Conservation (phyloP, 371 early-diverging fungal species). For the Haplosporangium sp. region DNA sequence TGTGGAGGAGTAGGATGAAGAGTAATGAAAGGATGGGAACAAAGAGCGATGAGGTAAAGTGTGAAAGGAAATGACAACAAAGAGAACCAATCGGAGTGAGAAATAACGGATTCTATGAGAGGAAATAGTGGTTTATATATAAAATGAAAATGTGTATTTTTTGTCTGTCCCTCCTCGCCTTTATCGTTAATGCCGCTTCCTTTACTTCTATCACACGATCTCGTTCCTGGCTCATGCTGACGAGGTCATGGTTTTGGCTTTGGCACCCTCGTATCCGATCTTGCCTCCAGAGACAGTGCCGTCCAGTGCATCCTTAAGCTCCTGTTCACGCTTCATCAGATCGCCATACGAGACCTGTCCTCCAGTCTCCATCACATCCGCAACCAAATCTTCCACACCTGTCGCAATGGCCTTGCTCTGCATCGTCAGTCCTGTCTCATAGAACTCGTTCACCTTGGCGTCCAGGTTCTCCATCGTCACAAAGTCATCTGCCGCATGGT, state of each 20-base stretch:
- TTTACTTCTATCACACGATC: too few species aligned
- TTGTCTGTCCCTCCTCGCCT: too few species aligned
- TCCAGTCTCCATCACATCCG: constrained; percentile 50
- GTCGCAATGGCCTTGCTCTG: constrained; percentile 36
- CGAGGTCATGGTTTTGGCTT: constrained; percentile 20
- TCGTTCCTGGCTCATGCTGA: constrained; percentile 40
- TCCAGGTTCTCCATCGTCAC: constrained; percentile 62
- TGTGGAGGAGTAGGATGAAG: background rate
- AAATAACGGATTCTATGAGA: constrained; percentile 8
- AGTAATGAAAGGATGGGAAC: constrained; percentile 1
- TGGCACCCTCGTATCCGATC: constrained; percentile 39
- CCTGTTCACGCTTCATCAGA: constrained; percentile 48
- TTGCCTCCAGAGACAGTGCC: constrained; percentile 52
- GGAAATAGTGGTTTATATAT: background rate
- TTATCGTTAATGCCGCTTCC: background rate
- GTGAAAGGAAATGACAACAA: background rate
- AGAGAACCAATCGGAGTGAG: background rate
- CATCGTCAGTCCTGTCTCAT: constrained; percentile 45
- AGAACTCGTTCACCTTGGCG: constrained; percentile 56
- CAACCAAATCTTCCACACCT: constrained; percentile 39
- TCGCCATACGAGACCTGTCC: constrained; percentile 39
- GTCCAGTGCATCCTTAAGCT: constrained; percentile 50
- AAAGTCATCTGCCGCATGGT: constrained; percentile 59
- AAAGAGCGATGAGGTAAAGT: background rate
- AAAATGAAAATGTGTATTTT: too few species aligned